Percentiles rank a stretch among this genome's conserved stretches.
Conservation (phyloP, 2,329 filamentous ascomycete species). For the Pyrenophora graminea region DNA sequence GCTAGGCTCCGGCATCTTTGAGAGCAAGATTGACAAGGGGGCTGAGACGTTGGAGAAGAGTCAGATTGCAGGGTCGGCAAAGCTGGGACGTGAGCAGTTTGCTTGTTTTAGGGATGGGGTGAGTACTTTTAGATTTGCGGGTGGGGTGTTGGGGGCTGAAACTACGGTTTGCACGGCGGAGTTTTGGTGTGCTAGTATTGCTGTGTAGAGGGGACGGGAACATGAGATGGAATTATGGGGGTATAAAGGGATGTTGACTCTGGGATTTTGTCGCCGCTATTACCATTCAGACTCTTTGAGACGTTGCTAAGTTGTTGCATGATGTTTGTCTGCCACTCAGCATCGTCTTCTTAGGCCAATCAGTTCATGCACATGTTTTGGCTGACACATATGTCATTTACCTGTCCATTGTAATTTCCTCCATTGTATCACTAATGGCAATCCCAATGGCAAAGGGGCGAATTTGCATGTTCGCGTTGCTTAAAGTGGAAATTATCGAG, state of each 20-base stretch:
- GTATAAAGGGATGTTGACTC: too few species aligned
- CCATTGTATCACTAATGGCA: too few species aligned
- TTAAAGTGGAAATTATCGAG: background rate
- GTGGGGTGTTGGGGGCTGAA: conserved; percentile 5
- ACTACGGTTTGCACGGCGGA: conserved; percentile 18
- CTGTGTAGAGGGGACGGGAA: background rate
- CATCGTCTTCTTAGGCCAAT: background rate
- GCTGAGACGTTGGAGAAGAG: conserved; percentile 16
- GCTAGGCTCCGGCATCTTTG: conserved; percentile 7
- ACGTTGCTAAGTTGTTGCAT: background rate
- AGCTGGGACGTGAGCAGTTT: conserved; percentile 21
- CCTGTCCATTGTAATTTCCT: too few species aligned
- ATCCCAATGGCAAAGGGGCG: too few species aligned
- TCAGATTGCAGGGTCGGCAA: conserved; percentile 19
- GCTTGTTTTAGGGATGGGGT: conserved; percentile 25
- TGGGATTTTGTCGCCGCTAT: too few species aligned
- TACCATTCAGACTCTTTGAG: too few species aligned
- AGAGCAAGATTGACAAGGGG: conserved; percentile 14
- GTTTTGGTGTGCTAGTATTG: conserved; percentile 26
- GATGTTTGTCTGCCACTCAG: background rate
- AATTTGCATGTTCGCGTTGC: too few species aligned
- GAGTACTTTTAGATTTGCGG: conserved; percentile 13
- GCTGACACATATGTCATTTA: too few species aligned
- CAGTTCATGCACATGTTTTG: background rate
- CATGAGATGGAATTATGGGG: background rate